Conservation (phyloP, 345 rosid species). For the Triadica sebifera region DNA sequence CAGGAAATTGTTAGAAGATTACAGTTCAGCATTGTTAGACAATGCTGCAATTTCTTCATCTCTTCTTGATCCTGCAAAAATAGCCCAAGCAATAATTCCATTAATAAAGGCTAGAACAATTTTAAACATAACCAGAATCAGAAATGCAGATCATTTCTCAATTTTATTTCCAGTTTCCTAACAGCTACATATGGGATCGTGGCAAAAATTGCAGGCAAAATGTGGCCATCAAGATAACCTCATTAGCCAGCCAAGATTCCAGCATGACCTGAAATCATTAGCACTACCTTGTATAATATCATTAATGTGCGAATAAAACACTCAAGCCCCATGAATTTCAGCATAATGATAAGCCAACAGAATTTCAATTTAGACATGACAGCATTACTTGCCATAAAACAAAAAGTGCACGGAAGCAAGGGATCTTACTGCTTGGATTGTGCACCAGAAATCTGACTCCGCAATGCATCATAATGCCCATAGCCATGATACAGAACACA, state of each 20-base stretch:
- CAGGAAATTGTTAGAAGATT: neutral
- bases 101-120: neutral
- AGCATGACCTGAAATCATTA: neutral
- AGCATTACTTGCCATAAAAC: neutral
- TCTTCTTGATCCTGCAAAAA: constrained; percentile 35
- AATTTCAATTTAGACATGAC: neutral
- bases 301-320: neutral
- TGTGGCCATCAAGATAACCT: too few relatives aligned
- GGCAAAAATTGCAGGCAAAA: too few relatives aligned
- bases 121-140: neutral
- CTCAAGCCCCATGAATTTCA: neutral
- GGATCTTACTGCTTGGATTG: constrained; percentile 42
- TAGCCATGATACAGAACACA: constrained; percentile 56
- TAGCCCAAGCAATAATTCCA: constrained; percentile 2
- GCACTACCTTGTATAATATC: too few relatives aligned
- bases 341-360: neutral
- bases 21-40: neutral
- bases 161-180: neutral
- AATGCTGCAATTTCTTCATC: constrained; percentile 19
- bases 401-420: neutral
- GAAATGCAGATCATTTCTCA: neutral
- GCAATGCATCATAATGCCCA: constrained; percentile 62
- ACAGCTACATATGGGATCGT: neutral
- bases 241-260: too few relatives aligned
- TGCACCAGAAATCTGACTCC: constrained; percentile 17